phyloP scores from a whole-genome alignment of 176 grass and related monocot genomes.

The Otatea glauca region DNA sequence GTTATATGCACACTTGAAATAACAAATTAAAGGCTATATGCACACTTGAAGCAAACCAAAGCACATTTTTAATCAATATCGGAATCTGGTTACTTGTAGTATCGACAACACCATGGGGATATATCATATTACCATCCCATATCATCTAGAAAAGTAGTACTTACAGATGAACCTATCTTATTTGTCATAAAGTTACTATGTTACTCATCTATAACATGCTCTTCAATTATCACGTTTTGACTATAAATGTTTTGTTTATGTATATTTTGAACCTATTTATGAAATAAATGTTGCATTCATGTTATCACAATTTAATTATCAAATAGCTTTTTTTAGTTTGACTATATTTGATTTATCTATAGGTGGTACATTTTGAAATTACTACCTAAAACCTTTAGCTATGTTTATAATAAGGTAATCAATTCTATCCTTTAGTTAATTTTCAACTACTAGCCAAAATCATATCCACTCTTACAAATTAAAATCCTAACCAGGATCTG shows the following conservation, averaged over 20 bases:
- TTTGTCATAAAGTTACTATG: neutral
- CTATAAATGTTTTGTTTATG: neutral
- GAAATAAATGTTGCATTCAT: neutral
- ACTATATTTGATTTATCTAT: neutral
- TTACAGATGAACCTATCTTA: neutral
- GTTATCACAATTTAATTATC: neutral
- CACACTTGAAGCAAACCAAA: too few relatives aligned
- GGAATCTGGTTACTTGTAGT: neutral
- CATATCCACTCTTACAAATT: neutral
- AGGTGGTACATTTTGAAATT: conserved; percentile 2
- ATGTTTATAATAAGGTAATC: neutral
- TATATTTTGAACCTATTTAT: neutral
- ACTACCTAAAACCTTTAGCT: conserved; percentile 15
- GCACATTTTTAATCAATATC: neutral
- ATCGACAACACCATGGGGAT: neutral
- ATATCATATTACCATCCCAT: neutral
- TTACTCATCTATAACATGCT: neutral
- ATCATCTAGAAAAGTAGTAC: neutral
- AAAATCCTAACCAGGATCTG: conserved; percentile 11
- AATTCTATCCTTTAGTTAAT: neutral
- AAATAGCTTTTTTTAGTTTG: neutral
- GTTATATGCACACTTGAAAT: too few relatives aligned
- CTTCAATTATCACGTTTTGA: neutral
- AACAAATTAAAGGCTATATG: too few relatives aligned
- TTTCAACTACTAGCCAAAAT: neutral